Base-by-base conservation (phyloP, 1,284 basidiomycete genomes). In the Ustilago nuda region DNA sequence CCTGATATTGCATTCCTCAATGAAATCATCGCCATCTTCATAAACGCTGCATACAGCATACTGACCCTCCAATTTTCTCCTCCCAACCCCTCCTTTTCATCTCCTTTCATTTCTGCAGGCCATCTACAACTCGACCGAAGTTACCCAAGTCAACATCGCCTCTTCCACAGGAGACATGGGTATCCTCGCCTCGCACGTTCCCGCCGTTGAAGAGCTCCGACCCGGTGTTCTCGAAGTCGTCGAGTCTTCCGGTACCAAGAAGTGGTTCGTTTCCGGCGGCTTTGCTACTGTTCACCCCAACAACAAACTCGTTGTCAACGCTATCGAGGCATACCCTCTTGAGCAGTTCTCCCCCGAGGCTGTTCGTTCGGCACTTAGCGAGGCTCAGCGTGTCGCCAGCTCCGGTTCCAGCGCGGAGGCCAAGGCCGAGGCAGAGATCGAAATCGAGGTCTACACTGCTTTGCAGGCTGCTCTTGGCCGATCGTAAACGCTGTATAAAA, bases 231-330 rank as follows among this genome's bases (percentile, higher is more conserved):
- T 85, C 45, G 84, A 85, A 67, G 82, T 85, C n/a, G 76, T 85
- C 63, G 83, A 85, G 61, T 73, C 79, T 17, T 62, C 55, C 61
- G 84, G 82, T 48, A 68, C 76, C 51, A 84, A 82, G 75, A 84
- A 83, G 68, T 83, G 76, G 77, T 85, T 85, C 67, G 97, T 94
- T 61, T 98, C 96, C 67, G 92, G 94, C 76, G 97, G 97, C 69
- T 98, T 99, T 86, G 96, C 97, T 64, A 98, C 93, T 69, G 94
- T 99, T 57, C 97, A 99, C 88, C 94, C 94, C 58, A 95, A 95
- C 89, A 99, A 98, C 90, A 92, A 90, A 82, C 89, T 99, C 69
- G 98, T 96, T 51, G 93, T 99, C 87, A 99, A 99, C 88, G 94
- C 93, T 72, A 92, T 99, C 62, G 97, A 99, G 89, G 97, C 93